Evolutionary conservation across 805 yeast species (phyloP).

Genomic region (Geotrichum ghanense): DNA sequence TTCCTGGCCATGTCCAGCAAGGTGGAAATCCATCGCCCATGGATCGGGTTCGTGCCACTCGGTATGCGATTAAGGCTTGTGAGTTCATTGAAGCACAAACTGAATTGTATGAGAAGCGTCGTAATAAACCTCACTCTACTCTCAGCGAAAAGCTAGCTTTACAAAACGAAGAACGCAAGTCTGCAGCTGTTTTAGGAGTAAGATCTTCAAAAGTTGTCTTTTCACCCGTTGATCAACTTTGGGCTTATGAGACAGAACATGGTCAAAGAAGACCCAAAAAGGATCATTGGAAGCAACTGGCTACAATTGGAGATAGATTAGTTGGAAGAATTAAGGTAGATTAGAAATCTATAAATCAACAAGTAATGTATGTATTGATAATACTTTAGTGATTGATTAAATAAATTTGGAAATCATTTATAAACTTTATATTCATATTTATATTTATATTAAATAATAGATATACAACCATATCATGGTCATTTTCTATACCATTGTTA

Average conservation of each 20-base stretch:
- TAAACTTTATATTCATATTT: no score
- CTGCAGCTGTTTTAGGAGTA: slow-evolving; percentile 61
- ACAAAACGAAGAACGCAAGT: no score
- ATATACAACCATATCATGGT: no score
- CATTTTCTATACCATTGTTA: no score
- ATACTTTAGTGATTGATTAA: no score
- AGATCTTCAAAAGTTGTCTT: slow-evolving; percentile 66
- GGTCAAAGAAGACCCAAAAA: slow-evolving; percentile 76
- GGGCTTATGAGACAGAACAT: slow-evolving; percentile 79
- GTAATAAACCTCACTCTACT: no score
- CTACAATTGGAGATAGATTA: slow-evolving; percentile 73
- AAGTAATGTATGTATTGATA: no score
- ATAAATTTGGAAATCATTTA: no score
- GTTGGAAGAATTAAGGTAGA: slow-evolving; percentile 35
- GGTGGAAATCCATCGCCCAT: slow-evolving; percentile 92
- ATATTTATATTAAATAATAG: no score
- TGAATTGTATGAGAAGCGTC: no score
- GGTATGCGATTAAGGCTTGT: slow-evolving; percentile 83
- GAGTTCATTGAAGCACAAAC: slow-evolving; percentile 69
- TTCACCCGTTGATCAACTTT: slow-evolving; percentile 62
- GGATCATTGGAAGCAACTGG: slow-evolving; percentile 68
- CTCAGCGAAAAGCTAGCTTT: not conserved
- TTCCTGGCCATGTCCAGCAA: slow-evolving; percentile 98
- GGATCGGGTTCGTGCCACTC: slow-evolving; percentile 81
- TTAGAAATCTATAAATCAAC: no score